Conservation (phyloP, 2,329 filamentous ascomycete genomes). For the Apiospora kogelbergensis region DNA sequence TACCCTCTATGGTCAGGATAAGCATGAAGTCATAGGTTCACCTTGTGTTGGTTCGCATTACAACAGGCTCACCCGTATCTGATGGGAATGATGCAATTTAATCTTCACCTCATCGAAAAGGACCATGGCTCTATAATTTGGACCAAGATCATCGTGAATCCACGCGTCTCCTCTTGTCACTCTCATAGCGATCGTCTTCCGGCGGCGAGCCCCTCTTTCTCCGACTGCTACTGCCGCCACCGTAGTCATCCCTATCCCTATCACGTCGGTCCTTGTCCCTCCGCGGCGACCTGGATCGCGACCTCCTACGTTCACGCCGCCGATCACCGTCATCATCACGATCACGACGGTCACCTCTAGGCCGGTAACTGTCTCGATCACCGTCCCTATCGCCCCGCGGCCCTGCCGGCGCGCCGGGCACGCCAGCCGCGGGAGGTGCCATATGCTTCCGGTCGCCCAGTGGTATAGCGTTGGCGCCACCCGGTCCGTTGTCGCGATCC, state of each 20-base stretch:
- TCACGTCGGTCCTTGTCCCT: slow-evolving; percentile 13
- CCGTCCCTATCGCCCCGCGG: slow-evolving; percentile 34
- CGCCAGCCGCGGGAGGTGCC: slow-evolving; percentile 17
- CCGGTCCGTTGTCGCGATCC: slow-evolving; percentile 31
- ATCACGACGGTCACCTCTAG: slow-evolving; percentile 27
- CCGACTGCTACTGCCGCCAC: slow-evolving; percentile 47
- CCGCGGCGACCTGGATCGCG: slow-evolving; percentile 56
- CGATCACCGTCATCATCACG: slow-evolving; percentile 34
- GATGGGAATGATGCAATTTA: background rate
- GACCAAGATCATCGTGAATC: slow-evolving; percentile 38
- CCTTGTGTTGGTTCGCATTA: no score
- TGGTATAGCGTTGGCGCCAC: slow-evolving; percentile 69
- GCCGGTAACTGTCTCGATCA: slow-evolving; percentile 24
- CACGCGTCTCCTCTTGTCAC: slow-evolving; percentile 60
- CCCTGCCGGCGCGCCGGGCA: slow-evolving; percentile 31
- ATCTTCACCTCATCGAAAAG: background rate
- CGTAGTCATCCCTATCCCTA: slow-evolving; percentile 38
- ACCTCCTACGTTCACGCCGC: slow-evolving; percentile 38
- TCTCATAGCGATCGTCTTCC: slow-evolving; percentile 53
- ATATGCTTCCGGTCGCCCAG: slow-evolving; percentile 59
- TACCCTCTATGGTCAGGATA: no score
- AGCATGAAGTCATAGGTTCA: no score
- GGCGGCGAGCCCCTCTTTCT: slow-evolving; percentile 61
- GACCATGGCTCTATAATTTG: background rate
- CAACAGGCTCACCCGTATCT: background rate